Evolutionary conservation across 148 eudicot genomes (phyloP), one percentile per base, ranked within the genome.

Genomic region (Chenopodium album): DNA sequence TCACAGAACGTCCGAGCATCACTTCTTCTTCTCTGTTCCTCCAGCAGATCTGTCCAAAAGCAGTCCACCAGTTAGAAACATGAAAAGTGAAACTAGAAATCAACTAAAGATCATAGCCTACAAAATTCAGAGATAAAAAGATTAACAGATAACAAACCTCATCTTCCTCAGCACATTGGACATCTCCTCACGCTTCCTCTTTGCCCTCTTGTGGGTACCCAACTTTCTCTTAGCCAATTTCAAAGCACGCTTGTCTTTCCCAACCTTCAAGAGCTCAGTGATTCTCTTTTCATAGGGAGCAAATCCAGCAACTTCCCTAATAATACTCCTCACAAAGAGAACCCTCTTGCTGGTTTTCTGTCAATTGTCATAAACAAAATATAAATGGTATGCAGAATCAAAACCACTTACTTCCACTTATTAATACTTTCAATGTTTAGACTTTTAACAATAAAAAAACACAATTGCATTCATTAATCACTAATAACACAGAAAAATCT

Each of bases 161-260:
- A 91, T 90, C 90, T 91, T 88, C 41, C 92, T 84, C 75, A 92
- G 88, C 31, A 90, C 90, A 70, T 82, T 87, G 78, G 92, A 85
- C 94, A 92, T 92, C 87, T 92, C 94, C 88, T 92, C 94, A 84
- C 94, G 85, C 92, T 92, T 92, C 85, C 77, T 87, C 89, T 91
- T 91, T 41, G 94, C 94, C 79, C 94, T 90, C 91, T 90, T 89
- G 92, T 91, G 94, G 37, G 94, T 91, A 60, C 94, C 92, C 84
- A 90, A 83, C 87, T 92, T 90, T 63, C 91, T 82, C 86, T 90
- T 90, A 4, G 91, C 92, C 22, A 92, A 87, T 81, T 92, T 92
- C 80, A 90, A 56, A 6, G 94, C 92, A 78, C 92, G 91, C 85
- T 90, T 91, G 84, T 90, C 92, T 79, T 90, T 88, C 2, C 94